Conservation (phyloP, 179 eudicot genomes). For the Amaranthus tricolor region DNA sequence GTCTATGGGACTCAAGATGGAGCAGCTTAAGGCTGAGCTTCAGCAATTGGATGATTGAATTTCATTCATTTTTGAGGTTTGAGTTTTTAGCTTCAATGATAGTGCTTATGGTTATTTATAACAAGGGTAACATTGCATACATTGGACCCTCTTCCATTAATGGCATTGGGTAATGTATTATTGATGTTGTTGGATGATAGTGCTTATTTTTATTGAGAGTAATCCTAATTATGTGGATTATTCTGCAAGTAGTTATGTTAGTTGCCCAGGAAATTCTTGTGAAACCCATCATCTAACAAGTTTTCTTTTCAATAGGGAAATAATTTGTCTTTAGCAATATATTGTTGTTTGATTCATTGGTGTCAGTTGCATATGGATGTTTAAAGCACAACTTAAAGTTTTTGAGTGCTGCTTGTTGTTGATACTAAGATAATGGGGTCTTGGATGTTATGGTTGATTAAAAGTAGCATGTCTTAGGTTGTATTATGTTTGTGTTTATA, state of each 20-base stretch:
- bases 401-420: background rate
- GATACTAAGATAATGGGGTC: background rate
- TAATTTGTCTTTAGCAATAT: background rate
- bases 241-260: background rate
- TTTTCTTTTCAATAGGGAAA: background rate
- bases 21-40: slow-evolving; percentile 94
- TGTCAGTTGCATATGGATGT: background rate
- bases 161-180: no score
- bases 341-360: background rate
- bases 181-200: no score
- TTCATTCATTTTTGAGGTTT: slow-evolving; percentile 2
- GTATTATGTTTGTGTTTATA: no score
- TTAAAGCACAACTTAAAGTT: background rate
- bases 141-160: no score
- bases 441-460: background rate
- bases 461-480: no score
- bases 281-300: background rate
- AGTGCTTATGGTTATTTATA: background rate
- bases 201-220: background rate
- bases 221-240: background rate
- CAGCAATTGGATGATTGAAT: slow-evolving; percentile 71
- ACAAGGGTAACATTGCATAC: no score
- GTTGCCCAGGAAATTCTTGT: background rate
- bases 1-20: slow-evolving; percentile 92
- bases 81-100: slow-evolving; percentile 1